Conservation (phyloP, 2,329 filamentous ascomycete genomes). For the Arthroderma sp. region DNA sequence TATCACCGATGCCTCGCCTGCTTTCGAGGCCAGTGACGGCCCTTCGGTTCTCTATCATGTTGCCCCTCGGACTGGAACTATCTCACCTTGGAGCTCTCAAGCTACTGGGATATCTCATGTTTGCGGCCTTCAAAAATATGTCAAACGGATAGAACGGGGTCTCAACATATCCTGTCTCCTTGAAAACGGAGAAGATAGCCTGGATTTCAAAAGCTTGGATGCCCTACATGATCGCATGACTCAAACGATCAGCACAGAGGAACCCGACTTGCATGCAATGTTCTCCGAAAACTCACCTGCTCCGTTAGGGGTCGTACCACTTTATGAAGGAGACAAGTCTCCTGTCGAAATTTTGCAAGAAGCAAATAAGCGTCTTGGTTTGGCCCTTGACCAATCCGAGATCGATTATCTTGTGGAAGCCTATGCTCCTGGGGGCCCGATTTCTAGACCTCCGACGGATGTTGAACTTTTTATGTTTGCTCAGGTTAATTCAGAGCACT, state of each 20-base stretch:
- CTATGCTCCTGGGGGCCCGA: conserved; percentile 50
- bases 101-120: conserved; percentile 88
- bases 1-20: conserved; percentile 33
- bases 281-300: conserved; percentile 57
- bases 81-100: conserved; percentile 96
- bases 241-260: conserved; percentile 55
- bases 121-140: conserved; percentile 61
- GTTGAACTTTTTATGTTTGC: conserved; percentile 99
- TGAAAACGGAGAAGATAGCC: conserved; percentile 43
- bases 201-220: conserved; percentile 46
- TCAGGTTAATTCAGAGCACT: conserved; percentile 97
- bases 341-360: conserved; percentile 62
- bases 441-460: conserved; percentile 58
- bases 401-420: conserved; percentile 89
- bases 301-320: conserved; percentile 61
- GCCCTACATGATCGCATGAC: conserved; percentile 90
- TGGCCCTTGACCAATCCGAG: conserved; percentile 76
- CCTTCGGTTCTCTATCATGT: conserved; percentile 54
- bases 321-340: conserved; percentile 51
- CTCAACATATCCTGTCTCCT: conserved; percentile 56
- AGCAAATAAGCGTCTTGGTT: conserved; percentile 71
- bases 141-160: conserved; percentile 74
- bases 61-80: conserved; percentile 62
- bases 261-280: conserved; percentile 60
- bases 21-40: conserved; percentile 36